Evolutionary conservation across 1,284 basidiomycete species (phyloP), one percentile per base, ranked within the genome.

Genomic region (Rhodotorula sp.): DNA sequence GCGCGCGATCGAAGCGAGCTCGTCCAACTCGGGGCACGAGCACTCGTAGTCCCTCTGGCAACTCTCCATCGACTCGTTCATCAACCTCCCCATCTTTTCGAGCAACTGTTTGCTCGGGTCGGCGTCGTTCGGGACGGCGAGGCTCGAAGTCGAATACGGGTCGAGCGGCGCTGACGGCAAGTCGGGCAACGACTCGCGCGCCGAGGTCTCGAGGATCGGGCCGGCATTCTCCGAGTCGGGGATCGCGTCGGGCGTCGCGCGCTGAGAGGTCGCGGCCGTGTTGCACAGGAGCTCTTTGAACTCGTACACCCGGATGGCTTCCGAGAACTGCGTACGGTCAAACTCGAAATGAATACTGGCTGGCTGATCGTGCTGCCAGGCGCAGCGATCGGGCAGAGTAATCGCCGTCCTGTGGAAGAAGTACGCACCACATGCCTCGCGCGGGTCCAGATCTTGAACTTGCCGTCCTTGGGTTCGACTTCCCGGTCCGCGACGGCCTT

Each of bases 41-140:
- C 90, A 92, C 73, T 93, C 87, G 78, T 86, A 93, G 14, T 90
- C 80, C 62, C 84, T 80, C 47, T 85, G 79, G 80, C 91, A 92
- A 77, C 87, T 88, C 62, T 82, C 82, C 78, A 93, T 91, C 21
- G 89, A 91, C 68, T 86, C 86, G 78, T 92, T 87, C 89, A 95
- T 91, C 61, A 94, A 81, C 21, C 79, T 79, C 31, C 91, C 93
- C 10, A 95, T 86, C 56, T 81, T 81, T 67, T 83, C 76, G 31
- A 88, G 82, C 43, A 77, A 73, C 47, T 68, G 71, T 52, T 50
- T 28, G n/a, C 52, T 50, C 67, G 59, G 31, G 59, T 67, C 63
- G n/a, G 67, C 63, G 48, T 58, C 54, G 38, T 63, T 38, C 5
- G 67, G 64, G 7, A 70, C 56, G 8, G 68, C 64, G 49, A 69